Conservation (phyloP, 2,329 filamentous ascomycete genomes). For the Phyllosticta capitalensis region DNA sequence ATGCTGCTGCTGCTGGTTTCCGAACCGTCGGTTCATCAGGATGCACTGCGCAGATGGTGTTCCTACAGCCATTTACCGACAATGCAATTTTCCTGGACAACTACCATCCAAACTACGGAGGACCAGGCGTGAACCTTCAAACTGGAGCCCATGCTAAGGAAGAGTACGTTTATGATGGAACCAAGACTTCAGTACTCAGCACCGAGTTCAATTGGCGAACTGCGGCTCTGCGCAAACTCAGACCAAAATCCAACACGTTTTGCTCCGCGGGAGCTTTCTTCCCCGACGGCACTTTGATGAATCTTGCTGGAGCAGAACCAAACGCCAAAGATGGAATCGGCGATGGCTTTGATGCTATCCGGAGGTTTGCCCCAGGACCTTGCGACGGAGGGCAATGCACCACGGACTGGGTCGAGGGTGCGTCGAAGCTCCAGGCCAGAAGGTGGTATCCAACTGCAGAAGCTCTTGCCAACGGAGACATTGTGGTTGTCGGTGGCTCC, state of each 20-base stretch:
- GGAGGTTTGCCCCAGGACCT: constrained; percentile 11
- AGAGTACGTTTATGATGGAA: constrained; percentile 11
- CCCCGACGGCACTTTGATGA: constrained; percentile 13
- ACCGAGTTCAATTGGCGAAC: constrained; percentile 12
- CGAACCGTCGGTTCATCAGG: constrained; percentile 14
- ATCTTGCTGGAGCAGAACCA: constrained; percentile 12
- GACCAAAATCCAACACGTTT: constrained; percentile 12
- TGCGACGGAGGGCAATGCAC: constrained; percentile 4
- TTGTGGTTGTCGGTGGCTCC: constrained; percentile 5
- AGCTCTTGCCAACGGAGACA: constrained; percentile 5
- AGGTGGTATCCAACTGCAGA: constrained; percentile 6
- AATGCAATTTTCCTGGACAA: constrained; percentile 14
- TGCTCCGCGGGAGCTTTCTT: constrained; percentile 13
- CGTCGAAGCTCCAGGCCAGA: neutral
- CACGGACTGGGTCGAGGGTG: constrained; percentile 6
- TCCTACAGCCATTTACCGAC: constrained; percentile 12
- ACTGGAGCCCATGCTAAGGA: constrained; percentile 11
- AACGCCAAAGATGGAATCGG: constrained; percentile 10
- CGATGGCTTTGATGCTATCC: constrained; percentile 11
- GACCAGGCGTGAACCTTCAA: constrained; percentile 10
- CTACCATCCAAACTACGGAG: constrained; percentile 14
- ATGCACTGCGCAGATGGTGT: constrained; percentile 12
- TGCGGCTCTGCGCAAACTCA: constrained; percentile 12
- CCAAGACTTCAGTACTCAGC: constrained; percentile 11
- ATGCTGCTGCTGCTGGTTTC: constrained; percentile 10